These are phyloP conservation scores for Phytopythium oedochilum DNA, from an alignment of 352 stramenopile species.

Conservation along the genomic window DNA sequence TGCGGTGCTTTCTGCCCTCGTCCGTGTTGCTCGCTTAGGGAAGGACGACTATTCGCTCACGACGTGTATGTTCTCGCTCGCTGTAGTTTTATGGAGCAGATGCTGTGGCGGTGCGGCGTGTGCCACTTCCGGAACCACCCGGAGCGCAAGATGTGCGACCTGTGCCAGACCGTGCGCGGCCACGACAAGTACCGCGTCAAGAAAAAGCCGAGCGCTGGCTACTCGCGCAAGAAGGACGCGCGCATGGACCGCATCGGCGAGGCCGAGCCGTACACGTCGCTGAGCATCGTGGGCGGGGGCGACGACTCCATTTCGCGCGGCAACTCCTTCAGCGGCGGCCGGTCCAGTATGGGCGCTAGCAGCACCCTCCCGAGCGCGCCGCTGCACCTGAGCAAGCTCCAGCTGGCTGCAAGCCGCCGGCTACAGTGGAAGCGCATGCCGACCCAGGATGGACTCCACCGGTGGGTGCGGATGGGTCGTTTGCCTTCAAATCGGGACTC, in stretches of 20 bases:
- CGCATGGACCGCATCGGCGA: conserved; percentile 44
- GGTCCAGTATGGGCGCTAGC: conserved; percentile 16
- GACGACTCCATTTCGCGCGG: conserved; percentile 28
- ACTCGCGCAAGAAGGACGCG: conserved; percentile 15
- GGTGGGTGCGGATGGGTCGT: conserved; percentile 45
- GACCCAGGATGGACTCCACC: conserved; percentile 62
- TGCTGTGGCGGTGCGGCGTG: conserved; percentile 82
- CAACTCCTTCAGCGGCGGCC: conserved; percentile 14
- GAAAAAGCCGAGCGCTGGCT: conserved; percentile 22
- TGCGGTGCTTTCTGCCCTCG: not conserved
- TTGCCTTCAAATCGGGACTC: conserved; percentile 33
- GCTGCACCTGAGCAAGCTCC: conserved; percentile 61
- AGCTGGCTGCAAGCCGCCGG: conserved; percentile 62
- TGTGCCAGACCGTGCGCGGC: conserved; percentile 74
- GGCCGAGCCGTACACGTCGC: conserved; percentile 33
- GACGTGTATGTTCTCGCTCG: not conserved
- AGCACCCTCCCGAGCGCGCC: conserved; percentile 9
- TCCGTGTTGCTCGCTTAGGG: not conserved
- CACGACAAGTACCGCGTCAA: conserved; percentile 42
- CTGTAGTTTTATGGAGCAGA: conserved; percentile 65
- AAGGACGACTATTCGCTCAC: not conserved
- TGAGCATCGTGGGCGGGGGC: conserved; percentile 8
- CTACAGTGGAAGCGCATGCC: conserved; percentile 80
- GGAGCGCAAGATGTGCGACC: conserved; percentile 72
- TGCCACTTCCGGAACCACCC: conserved; percentile 89